These are phyloP conservation scores for Lizonia empirigonia DNA, from an alignment of 2,329 filamentous ascomycete genomes.

Conservation along the genomic window DNA sequence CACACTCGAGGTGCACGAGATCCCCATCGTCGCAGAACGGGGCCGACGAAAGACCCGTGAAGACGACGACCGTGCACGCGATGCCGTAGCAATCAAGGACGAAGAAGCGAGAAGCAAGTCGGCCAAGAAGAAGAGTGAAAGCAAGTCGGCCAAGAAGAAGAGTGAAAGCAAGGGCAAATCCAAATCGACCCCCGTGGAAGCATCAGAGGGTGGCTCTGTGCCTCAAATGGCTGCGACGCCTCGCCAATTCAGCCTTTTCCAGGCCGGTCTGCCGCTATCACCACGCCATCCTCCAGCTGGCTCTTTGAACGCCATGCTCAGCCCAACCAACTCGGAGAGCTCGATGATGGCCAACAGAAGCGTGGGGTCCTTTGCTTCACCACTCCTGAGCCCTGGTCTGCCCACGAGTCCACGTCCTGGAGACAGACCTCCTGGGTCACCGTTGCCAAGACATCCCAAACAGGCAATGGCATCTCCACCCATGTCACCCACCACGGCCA, in stretches of 20 bases:
- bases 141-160: constrained; percentile 72
- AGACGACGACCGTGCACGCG: constrained; percentile 81
- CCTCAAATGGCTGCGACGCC: constrained; percentile 33
- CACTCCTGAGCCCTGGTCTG: constrained; percentile 66
- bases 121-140: constrained; percentile 68
- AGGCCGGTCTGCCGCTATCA: constrained; percentile 45
- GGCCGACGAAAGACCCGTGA: constrained; percentile 84
- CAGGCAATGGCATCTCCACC: constrained; percentile 67
- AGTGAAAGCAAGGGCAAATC: constrained; percentile 58
- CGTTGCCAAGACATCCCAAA: constrained; percentile 62
- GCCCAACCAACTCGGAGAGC: constrained; percentile 50
- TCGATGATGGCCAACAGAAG: constrained; percentile 50
- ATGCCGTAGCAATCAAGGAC: constrained; percentile 69
- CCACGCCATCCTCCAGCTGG: constrained; percentile 46
- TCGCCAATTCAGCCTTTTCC: constrained; percentile 38
- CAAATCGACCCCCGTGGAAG: constrained; percentile 31
- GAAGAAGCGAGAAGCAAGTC: constrained; percentile 74
- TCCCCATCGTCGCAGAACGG: constrained; percentile 63
- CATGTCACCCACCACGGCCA: constrained; percentile 66
- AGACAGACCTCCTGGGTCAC: constrained; percentile 65
- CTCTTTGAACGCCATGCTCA: constrained; percentile 56
- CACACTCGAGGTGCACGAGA: constrained; percentile 70
- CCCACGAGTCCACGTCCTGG: constrained; percentile 66
- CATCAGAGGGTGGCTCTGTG: constrained; percentile 24
- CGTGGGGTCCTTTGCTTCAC: constrained; percentile 49